Evolutionary conservation across 176 grass and related monocot species (phyloP), one percentile per base, ranked within the genome.

Genomic region (Puya raimondii): DNA sequence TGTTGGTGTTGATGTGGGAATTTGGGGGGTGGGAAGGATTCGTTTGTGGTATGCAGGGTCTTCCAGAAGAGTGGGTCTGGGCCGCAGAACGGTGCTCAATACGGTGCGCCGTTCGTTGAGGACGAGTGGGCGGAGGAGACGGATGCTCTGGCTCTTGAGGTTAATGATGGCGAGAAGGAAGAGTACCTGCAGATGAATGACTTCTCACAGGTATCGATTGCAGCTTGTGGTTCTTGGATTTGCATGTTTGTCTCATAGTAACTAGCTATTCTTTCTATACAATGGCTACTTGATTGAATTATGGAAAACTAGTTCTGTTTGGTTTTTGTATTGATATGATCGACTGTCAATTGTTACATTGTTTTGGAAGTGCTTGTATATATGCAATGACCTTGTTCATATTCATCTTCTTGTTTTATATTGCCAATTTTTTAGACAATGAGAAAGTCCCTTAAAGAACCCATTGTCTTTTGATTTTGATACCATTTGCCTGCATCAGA

Each of bases 21-120:
- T 61, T 2, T 61, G 56, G 56, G 56, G n/a, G 16, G 56, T 16
- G 52, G 52, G 56, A 61, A 61, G 56, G n/a, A 18, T 61, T 61
- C 56, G n/a, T 61, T 18, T 20, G 56, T 61, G 16, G 56, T 61
- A 18, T 61, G 56, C 21, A 21, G 56, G 56, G 21, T 61, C 21
- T 61, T 61, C 21, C 56, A 61, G 56, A 61, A 61, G 56, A 61
- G 21, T 61, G 56, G 56, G 1, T 82, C 86, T 13, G 89, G 93
- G 49, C 93, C 89, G 12, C 88, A 92, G 29, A 96, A 96, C 21
- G 93, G 93, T 4, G 93, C 93, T 23, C 93, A 96, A 64, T 96
- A 96, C 61, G 93, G 93, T 22, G 93, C 93, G 11, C 93, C 93
- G 23, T 97, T 92, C 13, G 56, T 61, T 61, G 56, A 61, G 56